Evolutionary conservation across 208 protist species (phyloP), one percentile per base, ranked within the genome.

Genomic region (Trypanosoma boissoni): DNA sequence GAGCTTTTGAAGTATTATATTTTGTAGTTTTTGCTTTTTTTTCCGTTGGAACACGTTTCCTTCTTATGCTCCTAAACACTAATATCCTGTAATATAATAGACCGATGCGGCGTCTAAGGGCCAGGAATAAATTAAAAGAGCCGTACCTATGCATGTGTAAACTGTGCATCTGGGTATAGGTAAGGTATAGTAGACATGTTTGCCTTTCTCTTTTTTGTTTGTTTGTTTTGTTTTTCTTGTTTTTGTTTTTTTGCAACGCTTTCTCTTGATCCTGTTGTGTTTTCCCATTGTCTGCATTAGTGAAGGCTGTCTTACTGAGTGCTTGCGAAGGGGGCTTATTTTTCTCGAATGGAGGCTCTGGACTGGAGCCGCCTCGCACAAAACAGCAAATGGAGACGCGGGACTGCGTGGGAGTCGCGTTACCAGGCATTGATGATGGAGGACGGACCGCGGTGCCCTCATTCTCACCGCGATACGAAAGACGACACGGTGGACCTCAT

Each of bases 401-500:
- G 41, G 23, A n/a, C 26, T 24, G 3, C 3, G 31, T n/a, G 42
- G 26, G 12, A 37, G 21, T 2, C 39, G 7, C 56, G 24, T 27
- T 62, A 31, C 16, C 29, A 62, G 14, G 39, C 6, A 16, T 34
- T 24, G 0, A 21, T 32, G 37, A 31, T 50, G 28, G 6, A 52
- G 3, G 18, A 5, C 9, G 18, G n/a, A 3, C 29, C n/a, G 16
- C 29, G 8, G 26, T 29, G 34, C 16, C 42, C 6, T 5, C 28
- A 20, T 8, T 23, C 46, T 20, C 56, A 45, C 36, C 44, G 56
- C 29, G 50, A 63, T 31, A 31, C 42, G 3, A 3, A 48, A 6
- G 65, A 61, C 50, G 73, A 79, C 64, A 60, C 67, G 10, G 43
- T 52, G 28, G 59, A 54, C 23, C 58, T 72, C 26, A 50, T 53